Evolutionary conservation across 768 basidiomycete species (phyloP).

Genomic region (Leccinum arenicola): DNA sequence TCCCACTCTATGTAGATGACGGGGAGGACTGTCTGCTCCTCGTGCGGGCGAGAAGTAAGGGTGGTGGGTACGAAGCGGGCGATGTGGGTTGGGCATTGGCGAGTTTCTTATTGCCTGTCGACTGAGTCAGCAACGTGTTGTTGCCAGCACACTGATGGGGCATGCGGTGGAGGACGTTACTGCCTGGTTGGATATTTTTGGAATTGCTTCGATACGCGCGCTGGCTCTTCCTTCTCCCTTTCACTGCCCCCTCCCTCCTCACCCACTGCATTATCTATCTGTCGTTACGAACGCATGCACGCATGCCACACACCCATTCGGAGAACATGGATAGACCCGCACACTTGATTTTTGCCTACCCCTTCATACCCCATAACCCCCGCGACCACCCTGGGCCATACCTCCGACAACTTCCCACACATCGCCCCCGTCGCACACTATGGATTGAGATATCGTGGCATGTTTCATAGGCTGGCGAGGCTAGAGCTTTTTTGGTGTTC

Average conservation of each 20-base stretch:
- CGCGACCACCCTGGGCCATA: not conserved
- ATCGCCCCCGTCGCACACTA: not conserved
- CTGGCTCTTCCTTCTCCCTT: not conserved
- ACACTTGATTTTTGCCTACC: not conserved
- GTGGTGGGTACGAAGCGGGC: slow-evolving; percentile 30
- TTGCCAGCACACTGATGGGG: slow-evolving; percentile 1
- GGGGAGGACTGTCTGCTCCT: slow-evolving; percentile 73
- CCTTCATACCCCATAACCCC: not conserved
- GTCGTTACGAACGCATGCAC: not conserved
- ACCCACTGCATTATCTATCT: slow-evolving; percentile 16
- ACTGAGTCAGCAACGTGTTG: slow-evolving; percentile 21
- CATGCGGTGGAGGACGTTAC: slow-evolving; percentile 3
- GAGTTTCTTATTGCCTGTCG: slow-evolving; percentile 71
- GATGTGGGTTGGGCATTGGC: slow-evolving; percentile 79
- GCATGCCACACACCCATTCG: not conserved
- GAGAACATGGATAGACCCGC: not conserved
- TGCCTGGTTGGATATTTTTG: slow-evolving; percentile 3
- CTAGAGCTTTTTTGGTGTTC: slow-evolving; percentile 1
- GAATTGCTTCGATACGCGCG: slow-evolving; percentile 16
- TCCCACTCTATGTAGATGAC: slow-evolving; percentile 79
- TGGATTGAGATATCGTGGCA: slow-evolving; percentile 6
- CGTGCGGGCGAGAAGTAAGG: slow-evolving; percentile 47
- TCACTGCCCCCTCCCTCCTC: not conserved
- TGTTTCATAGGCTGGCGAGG: slow-evolving; percentile 1
- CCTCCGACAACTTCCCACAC: slow-evolving; percentile 6